Base-by-base conservation (phyloP, 2,329 filamentous ascomycete genomes). In the Ascochyta fabae region DNA sequence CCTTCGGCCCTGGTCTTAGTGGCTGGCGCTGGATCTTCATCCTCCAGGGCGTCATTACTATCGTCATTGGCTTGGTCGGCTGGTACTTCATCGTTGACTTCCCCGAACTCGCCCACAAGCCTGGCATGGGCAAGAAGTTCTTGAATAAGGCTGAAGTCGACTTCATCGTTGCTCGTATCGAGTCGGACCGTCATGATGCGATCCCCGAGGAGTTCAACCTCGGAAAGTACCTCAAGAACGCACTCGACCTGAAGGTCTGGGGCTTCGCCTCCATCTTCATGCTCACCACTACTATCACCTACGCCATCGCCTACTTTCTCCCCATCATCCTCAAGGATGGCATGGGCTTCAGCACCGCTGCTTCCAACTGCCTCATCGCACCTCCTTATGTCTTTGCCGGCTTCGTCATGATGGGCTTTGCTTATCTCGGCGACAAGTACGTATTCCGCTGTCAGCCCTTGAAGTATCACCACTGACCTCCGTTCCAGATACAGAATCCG, bases 391-490 rank as follows among this genome's bases (percentile, higher is more conserved):
- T 70, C 42, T 66, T 67, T n/a, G 65, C 69, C 2, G 65, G 48
- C 0, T 52, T 70, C 22, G 66, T 72, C 56, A 75, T 74, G 72
- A 60, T 64, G 88, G 60, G 81, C 59, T 82, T 82, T 13, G 86
- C 84, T 39, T 90, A 82, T 80, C 49, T 84, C 1, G 88, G 88
- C 33, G 90, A 93, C 75, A 83, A 81, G 70, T 53, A 31, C 27
- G 43, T 23, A 40, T 38, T 43, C 19, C n/a, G 6, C 10, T 26
- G 13, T 2, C 22, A 7, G 5, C 3, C 5, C 10, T 27, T 12
- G 3, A n/a, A 49, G 33, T 8, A 39, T 2, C 9, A 1, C 10
- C 22, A 39, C 36, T 39, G 10, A 39, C 19, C 5, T 9, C 6
- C 3, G 19, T 15, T 12, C 19, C 4, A 29, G 23, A 16, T 89